phyloP scores from a whole-genome alignment of 2,329 filamentous ascomycete genomes.

The Arthrinium puccinioides region DNA sequence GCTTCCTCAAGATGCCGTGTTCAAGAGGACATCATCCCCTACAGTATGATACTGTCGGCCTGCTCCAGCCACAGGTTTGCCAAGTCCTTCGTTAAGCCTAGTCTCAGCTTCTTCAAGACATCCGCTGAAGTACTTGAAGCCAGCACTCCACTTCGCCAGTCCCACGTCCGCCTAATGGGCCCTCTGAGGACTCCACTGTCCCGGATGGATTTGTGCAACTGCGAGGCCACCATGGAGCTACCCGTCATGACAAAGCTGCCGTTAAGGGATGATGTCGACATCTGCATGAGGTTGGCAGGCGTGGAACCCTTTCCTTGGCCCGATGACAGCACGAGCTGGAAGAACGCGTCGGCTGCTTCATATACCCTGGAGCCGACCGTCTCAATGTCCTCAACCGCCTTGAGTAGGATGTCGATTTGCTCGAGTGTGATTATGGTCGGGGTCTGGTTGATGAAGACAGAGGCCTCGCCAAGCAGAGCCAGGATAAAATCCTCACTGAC shows the following conservation, averaged over 20 bases:
- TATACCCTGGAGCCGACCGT: slow-evolving; percentile 68
- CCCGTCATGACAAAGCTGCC: slow-evolving; percentile 63
- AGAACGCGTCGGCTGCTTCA: slow-evolving; percentile 68
- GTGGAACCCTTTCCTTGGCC: slow-evolving; percentile 57
- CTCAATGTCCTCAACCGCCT: slow-evolving; percentile 57
- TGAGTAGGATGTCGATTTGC: slow-evolving; percentile 63
- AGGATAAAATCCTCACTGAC: slow-evolving; percentile 85
- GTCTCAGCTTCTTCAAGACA: slow-evolving; percentile 63
- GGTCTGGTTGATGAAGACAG: slow-evolving; percentile 63
- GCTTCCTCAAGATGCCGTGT: no score
- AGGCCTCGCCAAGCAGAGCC: slow-evolving; percentile 73
- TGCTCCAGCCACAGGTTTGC: slow-evolving; percentile 62
- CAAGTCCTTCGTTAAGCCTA: slow-evolving; percentile 69
- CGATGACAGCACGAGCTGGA: slow-evolving; percentile 67
- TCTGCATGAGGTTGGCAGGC: slow-evolving; percentile 61
- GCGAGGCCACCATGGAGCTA: slow-evolving; percentile 61
- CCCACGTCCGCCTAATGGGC: slow-evolving; percentile 57
- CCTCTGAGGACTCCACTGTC: slow-evolving; percentile 24
- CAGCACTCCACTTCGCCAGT: slow-evolving; percentile 56
- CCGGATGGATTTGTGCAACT: slow-evolving; percentile 50
- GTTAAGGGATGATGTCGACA: slow-evolving; percentile 34
- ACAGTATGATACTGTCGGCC: slow-evolving; percentile 47
- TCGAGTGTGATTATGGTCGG: slow-evolving; percentile 53
- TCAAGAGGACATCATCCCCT: no score
- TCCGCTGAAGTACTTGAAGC: slow-evolving; percentile 57